Conservation (phyloP, 192 early-diverging fungal genomes). For the Umbelopsis ramanniana region DNA sequence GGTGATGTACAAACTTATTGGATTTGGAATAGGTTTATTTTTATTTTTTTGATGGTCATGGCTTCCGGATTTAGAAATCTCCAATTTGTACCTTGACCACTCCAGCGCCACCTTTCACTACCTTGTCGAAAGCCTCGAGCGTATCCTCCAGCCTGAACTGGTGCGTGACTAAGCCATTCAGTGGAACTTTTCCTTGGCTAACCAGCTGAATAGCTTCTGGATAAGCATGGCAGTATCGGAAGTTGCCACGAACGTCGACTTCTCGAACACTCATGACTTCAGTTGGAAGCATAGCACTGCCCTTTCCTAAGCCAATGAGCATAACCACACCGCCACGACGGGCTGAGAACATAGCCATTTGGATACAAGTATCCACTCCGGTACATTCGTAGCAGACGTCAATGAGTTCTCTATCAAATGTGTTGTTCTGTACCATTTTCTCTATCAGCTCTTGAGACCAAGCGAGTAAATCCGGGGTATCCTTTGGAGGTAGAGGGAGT, state of each 20-base stretch:
- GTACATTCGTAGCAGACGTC: conserved; percentile 41
- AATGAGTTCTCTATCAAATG: conserved; percentile 9
- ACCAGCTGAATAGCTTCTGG: conserved; percentile 37
- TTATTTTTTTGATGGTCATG: neutral
- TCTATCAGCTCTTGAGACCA: conserved; percentile 13
- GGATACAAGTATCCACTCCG: conserved; percentile 36
- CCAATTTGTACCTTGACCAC: conserved; percentile 42
- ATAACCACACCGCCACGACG: conserved; percentile 34
- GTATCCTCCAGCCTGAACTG: conserved; percentile 31
- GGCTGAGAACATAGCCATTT: conserved; percentile 28
- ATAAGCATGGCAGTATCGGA: conserved; percentile 38
- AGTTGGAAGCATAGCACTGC: conserved; percentile 20
- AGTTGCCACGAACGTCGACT: conserved; percentile 32
- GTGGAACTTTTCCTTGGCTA: conserved; percentile 26
- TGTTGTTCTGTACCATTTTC: neutral
- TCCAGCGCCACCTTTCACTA: conserved; percentile 30
- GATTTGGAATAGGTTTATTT: neutral
- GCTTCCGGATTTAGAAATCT: conserved; percentile 22
- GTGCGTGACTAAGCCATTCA: conserved; percentile 36
- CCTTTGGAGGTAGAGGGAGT: neutral
- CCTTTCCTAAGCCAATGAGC: conserved; percentile 36
- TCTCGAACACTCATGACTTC: conserved; percentile 31
- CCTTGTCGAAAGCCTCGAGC: conserved; percentile 33
- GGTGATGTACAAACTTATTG: neutral
- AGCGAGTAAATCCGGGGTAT: neutral